Conservation (phyloP, 768 basidiomycete species). For the Trametes cubensis region DNA sequence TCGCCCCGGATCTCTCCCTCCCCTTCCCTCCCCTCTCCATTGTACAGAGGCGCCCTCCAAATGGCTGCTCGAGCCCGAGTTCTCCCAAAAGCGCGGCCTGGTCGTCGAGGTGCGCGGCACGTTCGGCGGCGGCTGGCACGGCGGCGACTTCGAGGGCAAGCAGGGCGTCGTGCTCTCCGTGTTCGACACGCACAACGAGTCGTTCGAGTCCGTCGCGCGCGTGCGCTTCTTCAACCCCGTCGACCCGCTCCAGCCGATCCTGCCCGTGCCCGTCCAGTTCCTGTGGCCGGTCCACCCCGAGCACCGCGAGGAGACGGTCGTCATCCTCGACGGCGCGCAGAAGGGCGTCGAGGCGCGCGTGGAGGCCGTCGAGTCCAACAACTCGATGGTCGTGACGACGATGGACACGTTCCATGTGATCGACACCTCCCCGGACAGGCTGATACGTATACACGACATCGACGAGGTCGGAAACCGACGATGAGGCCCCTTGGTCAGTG, state of each 20-base stretch:
- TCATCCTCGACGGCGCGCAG: slow-evolving; percentile 25
- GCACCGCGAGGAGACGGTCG: slow-evolving; percentile 22
- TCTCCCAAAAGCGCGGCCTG: slow-evolving; percentile 27
- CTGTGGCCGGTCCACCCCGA: slow-evolving; percentile 31
- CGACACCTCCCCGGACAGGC: slow-evolving; percentile 24
- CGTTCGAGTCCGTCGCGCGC: slow-evolving; percentile 28
- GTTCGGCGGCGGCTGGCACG: slow-evolving; percentile 28
- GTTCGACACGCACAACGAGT: slow-evolving; percentile 29
- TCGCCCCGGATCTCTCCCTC: too few species aligned
- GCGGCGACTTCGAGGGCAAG: slow-evolving; percentile 33
- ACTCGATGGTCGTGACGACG: slow-evolving; percentile 20
- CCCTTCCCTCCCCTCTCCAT: neutral
- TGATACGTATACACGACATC: slow-evolving; percentile 19
- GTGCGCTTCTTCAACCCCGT: slow-evolving; percentile 30
- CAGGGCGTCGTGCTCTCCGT: slow-evolving; percentile 30
- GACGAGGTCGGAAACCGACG: slow-evolving; percentile 25
- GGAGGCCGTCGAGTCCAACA: slow-evolving; percentile 20
- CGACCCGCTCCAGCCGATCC: slow-evolving; percentile 22
- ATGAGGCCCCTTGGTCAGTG: neutral
- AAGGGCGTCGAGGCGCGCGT: slow-evolving; percentile 28
- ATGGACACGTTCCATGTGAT: slow-evolving; percentile 25
- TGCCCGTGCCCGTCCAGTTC: slow-evolving; percentile 29
- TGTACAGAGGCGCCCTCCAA: slow-evolving; percentile 24
- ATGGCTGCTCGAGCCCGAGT: slow-evolving; percentile 30
- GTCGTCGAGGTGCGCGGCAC: slow-evolving; percentile 29